These are phyloP conservation scores for Podospora appendiculata DNA, from an alignment of 495 filamentous ascomycete species.

Conservation along the genomic window DNA sequence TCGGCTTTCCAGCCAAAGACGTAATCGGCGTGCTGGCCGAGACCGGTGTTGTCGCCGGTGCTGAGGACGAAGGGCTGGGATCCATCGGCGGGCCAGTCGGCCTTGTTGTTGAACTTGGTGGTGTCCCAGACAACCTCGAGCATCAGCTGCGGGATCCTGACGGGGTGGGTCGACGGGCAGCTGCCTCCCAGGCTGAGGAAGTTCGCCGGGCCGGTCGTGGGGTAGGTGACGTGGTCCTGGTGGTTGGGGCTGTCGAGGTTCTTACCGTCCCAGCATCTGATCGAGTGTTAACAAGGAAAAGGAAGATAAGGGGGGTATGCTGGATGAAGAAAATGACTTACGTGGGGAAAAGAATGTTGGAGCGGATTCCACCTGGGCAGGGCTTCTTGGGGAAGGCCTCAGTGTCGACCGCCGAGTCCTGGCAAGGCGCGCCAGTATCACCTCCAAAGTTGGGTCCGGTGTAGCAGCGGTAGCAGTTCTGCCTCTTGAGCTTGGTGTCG, in stretches of 20 bases:
- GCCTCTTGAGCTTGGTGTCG: slow-evolving; percentile 29
- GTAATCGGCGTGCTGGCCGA: slow-evolving; percentile 43
- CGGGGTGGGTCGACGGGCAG: slow-evolving; percentile 41
- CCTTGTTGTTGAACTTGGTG: slow-evolving; percentile 36
- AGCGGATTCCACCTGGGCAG: slow-evolving; percentile 41
- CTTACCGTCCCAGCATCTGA: slow-evolving; percentile 47
- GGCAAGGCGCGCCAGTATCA: slow-evolving; percentile 35
- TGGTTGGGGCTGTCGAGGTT: slow-evolving; percentile 49
- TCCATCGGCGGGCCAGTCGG: slow-evolving; percentile 37
- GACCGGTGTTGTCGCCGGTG: slow-evolving; percentile 36
- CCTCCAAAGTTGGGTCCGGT: slow-evolving; percentile 42
- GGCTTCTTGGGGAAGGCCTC: slow-evolving; percentile 31
- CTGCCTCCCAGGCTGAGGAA: slow-evolving; percentile 34
- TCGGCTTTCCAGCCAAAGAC: slow-evolving; percentile 44
- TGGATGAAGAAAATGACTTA: slow-evolving; percentile 8
- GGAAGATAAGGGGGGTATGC: no score
- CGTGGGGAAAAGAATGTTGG: slow-evolving; percentile 47
- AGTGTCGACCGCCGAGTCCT: slow-evolving; percentile 29
- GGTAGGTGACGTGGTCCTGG: slow-evolving; percentile 42
- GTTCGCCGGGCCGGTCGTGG: slow-evolving; percentile 33
- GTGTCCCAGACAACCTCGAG: slow-evolving; percentile 47
- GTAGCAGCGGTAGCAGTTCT: slow-evolving; percentile 44
- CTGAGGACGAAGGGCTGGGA: slow-evolving; percentile 41
- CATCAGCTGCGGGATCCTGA: slow-evolving; percentile 43
- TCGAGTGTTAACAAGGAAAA: slow-evolving; percentile 1